Evolutionary conservation across 768 basidiomycete species (phyloP).

Genomic region (Suillus alpinus): DNA sequence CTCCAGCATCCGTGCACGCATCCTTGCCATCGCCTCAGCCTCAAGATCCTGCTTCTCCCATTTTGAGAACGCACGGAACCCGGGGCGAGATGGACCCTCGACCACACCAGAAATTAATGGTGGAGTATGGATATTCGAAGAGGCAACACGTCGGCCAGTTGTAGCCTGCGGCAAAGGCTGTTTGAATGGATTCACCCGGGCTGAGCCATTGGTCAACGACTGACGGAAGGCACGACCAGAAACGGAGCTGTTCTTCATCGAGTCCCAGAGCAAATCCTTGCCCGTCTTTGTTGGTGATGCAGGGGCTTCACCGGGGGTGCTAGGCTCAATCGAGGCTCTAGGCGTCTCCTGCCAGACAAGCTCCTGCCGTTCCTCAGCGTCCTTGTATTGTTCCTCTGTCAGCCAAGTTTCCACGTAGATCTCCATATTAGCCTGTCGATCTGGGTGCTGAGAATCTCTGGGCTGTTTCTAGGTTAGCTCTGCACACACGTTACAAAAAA

Average conservation of each 20-base stretch:
- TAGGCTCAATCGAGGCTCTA: slow-evolving; percentile 41
- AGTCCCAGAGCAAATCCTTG: slow-evolving; percentile 71
- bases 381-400: slow-evolving; percentile 67
- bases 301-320: slow-evolving; percentile 37
- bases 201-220: slow-evolving; percentile 42
- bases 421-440: slow-evolving; percentile 62
- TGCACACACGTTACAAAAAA: background rate
- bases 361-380: slow-evolving; percentile 56
- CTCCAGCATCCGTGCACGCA: slow-evolving; percentile 53
- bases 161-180: slow-evolving; percentile 30
- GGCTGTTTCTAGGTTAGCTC: slow-evolving; percentile 44
- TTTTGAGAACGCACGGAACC: slow-evolving; percentile 58
- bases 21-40: slow-evolving; percentile 71
- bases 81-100: slow-evolving; percentile 55
- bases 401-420: slow-evolving; percentile 81
- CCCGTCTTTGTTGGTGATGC: slow-evolving; percentile 43
- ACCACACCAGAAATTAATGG: slow-evolving; percentile 32
- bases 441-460: slow-evolving; percentile 74
- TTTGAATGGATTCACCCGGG: slow-evolving; percentile 52
- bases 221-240: slow-evolving; percentile 43
- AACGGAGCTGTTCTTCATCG: slow-evolving; percentile 43
- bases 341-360: slow-evolving; percentile 69
- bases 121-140: slow-evolving; percentile 28
- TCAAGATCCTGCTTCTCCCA: slow-evolving; percentile 89
- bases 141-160: slow-evolving; percentile 44